phyloP scores from a whole-genome alignment of 2,329 filamentous ascomycete genomes.

The Sporothrix dimorphospora region DNA sequence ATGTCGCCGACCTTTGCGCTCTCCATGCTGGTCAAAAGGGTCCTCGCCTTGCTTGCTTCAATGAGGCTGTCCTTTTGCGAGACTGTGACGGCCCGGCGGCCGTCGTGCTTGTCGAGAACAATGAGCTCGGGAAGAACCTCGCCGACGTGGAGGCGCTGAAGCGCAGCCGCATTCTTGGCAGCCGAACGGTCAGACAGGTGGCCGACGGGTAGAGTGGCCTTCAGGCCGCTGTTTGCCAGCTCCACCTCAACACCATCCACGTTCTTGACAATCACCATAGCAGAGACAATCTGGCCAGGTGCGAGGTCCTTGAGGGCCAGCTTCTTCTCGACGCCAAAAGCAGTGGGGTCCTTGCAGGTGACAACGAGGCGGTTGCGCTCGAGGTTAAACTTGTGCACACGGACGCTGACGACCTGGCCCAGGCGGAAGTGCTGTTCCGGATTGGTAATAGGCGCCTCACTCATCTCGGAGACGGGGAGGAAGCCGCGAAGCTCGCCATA shows the following conservation, averaged over 20 bases:
- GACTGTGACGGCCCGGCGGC: slow-evolving; percentile 73
- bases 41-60: slow-evolving; percentile 71
- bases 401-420: slow-evolving; percentile 90
- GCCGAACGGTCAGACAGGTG: slow-evolving; percentile 85
- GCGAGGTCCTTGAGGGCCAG: slow-evolving; percentile 73
- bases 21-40: slow-evolving; percentile 71
- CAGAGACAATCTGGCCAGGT: slow-evolving; percentile 74
- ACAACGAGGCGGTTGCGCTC: slow-evolving; percentile 75
- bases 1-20: slow-evolving; percentile 70
- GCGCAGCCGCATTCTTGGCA: slow-evolving; percentile 73
- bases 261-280: slow-evolving; percentile 79
- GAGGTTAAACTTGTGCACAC: slow-evolving; percentile 78
- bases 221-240: slow-evolving; percentile 71
- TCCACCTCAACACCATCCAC: slow-evolving; percentile 77
- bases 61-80: slow-evolving; percentile 84
- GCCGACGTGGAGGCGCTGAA: slow-evolving; percentile 82
- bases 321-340: slow-evolving; percentile 75
- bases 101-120: slow-evolving; percentile 82
- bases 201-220: slow-evolving; percentile 73
- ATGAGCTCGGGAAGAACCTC: slow-evolving; percentile 82
- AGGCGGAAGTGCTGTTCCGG: slow-evolving; percentile 85
- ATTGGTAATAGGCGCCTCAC: slow-evolving; percentile 90
- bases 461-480: slow-evolving; percentile 95
- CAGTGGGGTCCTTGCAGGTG: slow-evolving; percentile 87
- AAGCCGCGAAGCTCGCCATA: slow-evolving; percentile 84